These are phyloP conservation scores for Eucalyptus decipiens DNA, from an alignment of 345 rosid genomes.

Conservation along the genomic window DNA sequence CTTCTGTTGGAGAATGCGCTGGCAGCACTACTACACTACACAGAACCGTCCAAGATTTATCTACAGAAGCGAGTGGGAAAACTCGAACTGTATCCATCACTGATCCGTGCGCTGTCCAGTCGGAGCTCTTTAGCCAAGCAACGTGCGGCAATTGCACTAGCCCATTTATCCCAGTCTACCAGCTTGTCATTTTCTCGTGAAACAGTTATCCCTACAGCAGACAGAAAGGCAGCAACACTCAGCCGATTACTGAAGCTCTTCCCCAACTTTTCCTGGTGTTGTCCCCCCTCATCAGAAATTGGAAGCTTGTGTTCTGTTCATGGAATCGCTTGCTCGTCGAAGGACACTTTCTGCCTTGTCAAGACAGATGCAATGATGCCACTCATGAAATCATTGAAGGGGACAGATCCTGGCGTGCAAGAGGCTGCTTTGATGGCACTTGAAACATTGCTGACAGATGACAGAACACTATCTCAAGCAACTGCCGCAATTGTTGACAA, in stretches of 20 bases:
- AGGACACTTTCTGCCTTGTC: conserved; percentile 40
- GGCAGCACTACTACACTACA: conserved; percentile 34
- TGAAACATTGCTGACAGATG: conserved; percentile 30
- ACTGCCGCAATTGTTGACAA: conserved; percentile 25
- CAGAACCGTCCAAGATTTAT: conserved; percentile 33
- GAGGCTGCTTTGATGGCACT: conserved; percentile 43
- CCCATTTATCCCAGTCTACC: conserved; percentile 31
- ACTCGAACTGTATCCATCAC: conserved; percentile 22
- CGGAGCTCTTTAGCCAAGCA: conserved; percentile 35
- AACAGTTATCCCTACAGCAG: background rate
- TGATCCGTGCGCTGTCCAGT: conserved; percentile 26
- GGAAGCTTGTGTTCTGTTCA: conserved; percentile 17
- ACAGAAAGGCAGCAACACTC: background rate
- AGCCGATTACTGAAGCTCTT: conserved; percentile 1
- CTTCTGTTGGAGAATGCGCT: conserved; percentile 33
- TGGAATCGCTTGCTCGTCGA: conserved; percentile 32
- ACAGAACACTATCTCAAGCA: conserved; percentile 15
- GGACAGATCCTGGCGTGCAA: conserved; percentile 20
- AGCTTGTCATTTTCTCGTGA: background rate
- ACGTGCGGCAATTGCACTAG: conserved; percentile 29
- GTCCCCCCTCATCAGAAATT: conserved; percentile 6
- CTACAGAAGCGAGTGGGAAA: conserved; percentile 34
- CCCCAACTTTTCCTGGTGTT: conserved; percentile 22
- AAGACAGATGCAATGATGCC: conserved; percentile 41
- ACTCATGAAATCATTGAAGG: conserved; percentile 21